phyloP scores from a whole-genome alignment of 1,284 basidiomycete genomes.

The Cutaneotrichosporon cavernicola region DNA sequence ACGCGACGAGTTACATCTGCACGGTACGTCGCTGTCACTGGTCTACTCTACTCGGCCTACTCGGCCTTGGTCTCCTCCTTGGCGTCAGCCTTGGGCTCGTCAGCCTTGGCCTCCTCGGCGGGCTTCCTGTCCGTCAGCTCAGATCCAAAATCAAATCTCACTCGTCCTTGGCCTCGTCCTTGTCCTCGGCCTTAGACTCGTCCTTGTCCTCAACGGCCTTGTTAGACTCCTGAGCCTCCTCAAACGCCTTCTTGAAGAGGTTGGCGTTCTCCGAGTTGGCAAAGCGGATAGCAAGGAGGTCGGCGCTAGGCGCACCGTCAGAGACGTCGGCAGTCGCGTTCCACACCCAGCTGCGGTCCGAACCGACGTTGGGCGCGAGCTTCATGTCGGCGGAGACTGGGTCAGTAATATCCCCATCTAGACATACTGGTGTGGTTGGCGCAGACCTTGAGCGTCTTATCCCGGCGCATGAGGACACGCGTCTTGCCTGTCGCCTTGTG shows the following conservation, averaged over 20 bases:
- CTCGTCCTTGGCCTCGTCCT: constrained; percentile 30
- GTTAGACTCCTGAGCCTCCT: constrained; percentile 76
- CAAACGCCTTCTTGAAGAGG: constrained; percentile 83
- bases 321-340: constrained; percentile 95
- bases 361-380: constrained; percentile 96
- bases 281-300: constrained; percentile 97
- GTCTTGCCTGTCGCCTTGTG: constrained; percentile 89
- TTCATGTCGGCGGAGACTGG: constrained; percentile 87
- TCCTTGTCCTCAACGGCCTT: constrained; percentile 43
- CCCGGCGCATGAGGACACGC: constrained; percentile 97
- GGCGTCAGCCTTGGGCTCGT: constrained; percentile 15
- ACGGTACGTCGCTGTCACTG: not conserved
- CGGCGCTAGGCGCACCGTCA: constrained; percentile 80
- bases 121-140: constrained; percentile 3
- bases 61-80: constrained; percentile 12
- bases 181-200: constrained; percentile 38
- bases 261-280: constrained; percentile 92
- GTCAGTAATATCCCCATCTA: constrained; percentile 4
- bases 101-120: constrained; percentile 13
- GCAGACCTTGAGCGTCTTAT: constrained; percentile 99
- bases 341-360: constrained; percentile 99
- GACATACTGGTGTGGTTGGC: constrained; percentile 92
- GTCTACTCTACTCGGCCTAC: constrained; percentile 14
- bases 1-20: not conserved
- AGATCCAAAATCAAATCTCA: not conserved